These are phyloP conservation scores for Theobroma cacao DNA, from an alignment of 345 rosid genomes.

Conservation along the genomic window DNA sequence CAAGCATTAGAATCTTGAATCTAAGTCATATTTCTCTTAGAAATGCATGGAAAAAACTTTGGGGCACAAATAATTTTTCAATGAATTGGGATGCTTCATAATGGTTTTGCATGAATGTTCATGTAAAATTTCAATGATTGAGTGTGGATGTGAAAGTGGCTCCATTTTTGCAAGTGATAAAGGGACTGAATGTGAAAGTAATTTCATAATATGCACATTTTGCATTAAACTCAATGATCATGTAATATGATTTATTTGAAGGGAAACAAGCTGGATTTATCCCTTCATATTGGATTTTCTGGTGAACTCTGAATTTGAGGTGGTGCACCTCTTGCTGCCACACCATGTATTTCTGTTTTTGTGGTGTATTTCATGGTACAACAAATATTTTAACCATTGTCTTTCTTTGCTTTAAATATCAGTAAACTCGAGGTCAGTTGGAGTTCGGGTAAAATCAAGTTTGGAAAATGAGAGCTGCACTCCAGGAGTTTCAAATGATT, in stretches of 20 bases:
- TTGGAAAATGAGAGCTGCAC: slow-evolving; percentile 27
- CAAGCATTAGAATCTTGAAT: background rate
- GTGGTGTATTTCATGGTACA: background rate
- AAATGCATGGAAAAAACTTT: background rate
- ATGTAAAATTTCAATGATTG: background rate
- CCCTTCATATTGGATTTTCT: background rate
- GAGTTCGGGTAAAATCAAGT: slow-evolving; percentile 35
- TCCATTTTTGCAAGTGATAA: background rate
- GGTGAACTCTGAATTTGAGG: background rate
- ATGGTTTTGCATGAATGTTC: background rate
- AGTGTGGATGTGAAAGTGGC: background rate
- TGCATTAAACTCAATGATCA: background rate
- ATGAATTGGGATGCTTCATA: background rate
- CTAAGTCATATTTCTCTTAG: background rate
- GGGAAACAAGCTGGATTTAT: background rate
- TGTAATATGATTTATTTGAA: background rate
- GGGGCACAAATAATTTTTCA: background rate
- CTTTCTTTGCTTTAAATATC: slow-evolving; percentile 11
- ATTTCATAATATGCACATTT: background rate
- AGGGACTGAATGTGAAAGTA: background rate
- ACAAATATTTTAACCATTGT: background rate
- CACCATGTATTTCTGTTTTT: background rate
- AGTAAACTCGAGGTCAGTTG: slow-evolving; percentile 25
- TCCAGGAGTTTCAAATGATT: slow-evolving; percentile 19
- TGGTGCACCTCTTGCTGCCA: background rate